These are phyloP conservation scores for Diaporthe nobilis DNA, from an alignment of 2,329 filamentous ascomycete genomes.

Conservation along the genomic window DNA sequence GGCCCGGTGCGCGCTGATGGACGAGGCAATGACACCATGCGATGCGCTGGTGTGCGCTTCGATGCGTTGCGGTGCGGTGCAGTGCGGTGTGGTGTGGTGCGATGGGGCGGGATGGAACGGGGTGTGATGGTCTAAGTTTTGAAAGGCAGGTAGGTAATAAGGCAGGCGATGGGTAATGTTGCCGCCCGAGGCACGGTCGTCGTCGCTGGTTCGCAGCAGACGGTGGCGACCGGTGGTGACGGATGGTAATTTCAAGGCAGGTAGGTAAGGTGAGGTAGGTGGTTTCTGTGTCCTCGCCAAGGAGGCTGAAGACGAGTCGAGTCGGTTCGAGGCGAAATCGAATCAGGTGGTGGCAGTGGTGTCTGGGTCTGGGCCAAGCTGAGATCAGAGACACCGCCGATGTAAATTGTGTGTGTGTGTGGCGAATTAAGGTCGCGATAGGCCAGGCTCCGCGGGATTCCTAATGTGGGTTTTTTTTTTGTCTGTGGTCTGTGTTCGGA, in stretches of 20 bases:
- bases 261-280: neutral
- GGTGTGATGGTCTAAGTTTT: neutral
- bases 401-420: constrained; percentile 25
- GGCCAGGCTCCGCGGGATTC: constrained; percentile 6
- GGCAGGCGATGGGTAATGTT: neutral
- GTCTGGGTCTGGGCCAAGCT: constrained; percentile 33
- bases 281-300: constrained; percentile 26
- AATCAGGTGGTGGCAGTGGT: constrained; percentile 28
- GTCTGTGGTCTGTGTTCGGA: constrained; percentile 5
- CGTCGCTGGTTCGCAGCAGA: constrained; percentile 20
- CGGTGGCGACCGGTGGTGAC: constrained; percentile 8
- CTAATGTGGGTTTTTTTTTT: constrained; percentile 9
- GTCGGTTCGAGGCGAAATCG: constrained; percentile 28
- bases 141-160: constrained; percentile 10
- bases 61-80: neutral
- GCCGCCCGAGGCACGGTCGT: constrained; percentile 7
- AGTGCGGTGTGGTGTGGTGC: neutral
- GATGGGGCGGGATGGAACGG: constrained; percentile 15
- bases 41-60: constrained; percentile 17
- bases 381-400: constrained; percentile 36
- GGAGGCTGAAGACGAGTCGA: constrained; percentile 32
- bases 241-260: constrained; percentile 1
- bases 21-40: constrained; percentile 29
- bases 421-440: constrained; percentile 28
- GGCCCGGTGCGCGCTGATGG: constrained; percentile 2